Evolutionary conservation across 129 eudicot species (phyloP).

Genomic region (Kitagawia praeruptora): DNA sequence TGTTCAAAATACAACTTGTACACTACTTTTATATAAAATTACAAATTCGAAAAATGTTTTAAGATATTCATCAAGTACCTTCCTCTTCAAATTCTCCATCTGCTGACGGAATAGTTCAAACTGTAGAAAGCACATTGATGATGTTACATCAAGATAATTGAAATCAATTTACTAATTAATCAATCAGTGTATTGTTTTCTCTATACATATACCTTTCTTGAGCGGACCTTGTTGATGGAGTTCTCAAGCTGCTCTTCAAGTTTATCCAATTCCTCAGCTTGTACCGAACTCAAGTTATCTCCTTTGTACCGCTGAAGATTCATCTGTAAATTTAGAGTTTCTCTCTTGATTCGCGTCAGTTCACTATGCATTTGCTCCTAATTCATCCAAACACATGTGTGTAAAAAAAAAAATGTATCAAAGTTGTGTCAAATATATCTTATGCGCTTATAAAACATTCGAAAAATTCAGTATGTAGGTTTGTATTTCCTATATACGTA

Average conservation of each 20-base stretch:
- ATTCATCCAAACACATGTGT: neutral
- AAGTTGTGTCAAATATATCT: neutral
- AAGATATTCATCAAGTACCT: conserved; percentile 26
- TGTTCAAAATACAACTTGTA: neutral
- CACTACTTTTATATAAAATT: neutral
- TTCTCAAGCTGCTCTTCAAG: conserved; percentile 71
- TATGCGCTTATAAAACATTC: neutral
- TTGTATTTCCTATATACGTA: conserved; percentile 8
- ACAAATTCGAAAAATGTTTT: neutral
- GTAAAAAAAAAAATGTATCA: too few species aligned
- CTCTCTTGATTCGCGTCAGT: conserved; percentile 49
- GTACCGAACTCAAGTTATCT: conserved; percentile 50
- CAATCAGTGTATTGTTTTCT: neutral
- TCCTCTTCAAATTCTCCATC: conserved; percentile 74
- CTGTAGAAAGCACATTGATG: conserved; percentile 24
- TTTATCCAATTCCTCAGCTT: conserved; percentile 52
- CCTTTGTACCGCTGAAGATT: conserved; percentile 71
- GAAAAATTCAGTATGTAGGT: neutral
- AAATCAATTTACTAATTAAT: neutral
- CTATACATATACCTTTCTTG: conserved; percentile 55
- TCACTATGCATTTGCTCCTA: conserved; percentile 56
- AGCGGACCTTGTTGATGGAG: conserved; percentile 62
- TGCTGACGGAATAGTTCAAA: conserved; percentile 73
- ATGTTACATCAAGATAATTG: neutral
- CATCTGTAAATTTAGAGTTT: conserved; percentile 53